These are phyloP conservation scores for Euphorbia corollata DNA, from an alignment of 441 rosid species.

Conservation along the genomic window DNA sequence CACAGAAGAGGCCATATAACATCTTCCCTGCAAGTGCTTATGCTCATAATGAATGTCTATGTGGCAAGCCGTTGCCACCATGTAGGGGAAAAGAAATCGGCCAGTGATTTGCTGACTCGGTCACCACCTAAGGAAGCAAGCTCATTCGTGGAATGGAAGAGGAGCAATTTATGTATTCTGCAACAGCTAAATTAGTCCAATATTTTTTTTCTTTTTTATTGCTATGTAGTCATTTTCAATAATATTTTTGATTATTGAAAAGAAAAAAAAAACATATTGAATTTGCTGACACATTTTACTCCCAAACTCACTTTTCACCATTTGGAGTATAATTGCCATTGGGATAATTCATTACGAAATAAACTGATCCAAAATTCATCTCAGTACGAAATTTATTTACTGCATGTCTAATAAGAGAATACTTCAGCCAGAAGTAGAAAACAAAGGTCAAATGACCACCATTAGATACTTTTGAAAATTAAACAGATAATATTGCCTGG, in stretches of 20 bases:
- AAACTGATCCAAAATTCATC: conserved; percentile 12
- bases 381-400: neutral
- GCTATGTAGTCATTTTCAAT: conserved; percentile 27
- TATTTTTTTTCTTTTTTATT: conserved; percentile 21
- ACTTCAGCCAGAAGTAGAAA: neutral
- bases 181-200: conserved; percentile 22
- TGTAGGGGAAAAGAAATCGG: conserved; percentile 40
- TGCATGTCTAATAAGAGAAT: neutral
- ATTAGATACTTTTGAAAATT: neutral
- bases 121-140: conserved; percentile 18
- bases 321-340: conserved; percentile 11
- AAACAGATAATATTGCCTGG: neutral
- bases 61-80: conserved; percentile 84
- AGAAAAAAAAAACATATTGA: conserved; percentile 15
- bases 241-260: conserved; percentile 18
- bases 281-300: neutral
- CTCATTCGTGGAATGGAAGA: conserved; percentile 13
- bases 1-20: conserved; percentile 87
- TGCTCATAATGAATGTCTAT: conserved; percentile 82
- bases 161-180: conserved; percentile 31
- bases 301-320: conserved; percentile 5
- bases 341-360: neutral
- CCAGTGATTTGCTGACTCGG: conserved; percentile 69
- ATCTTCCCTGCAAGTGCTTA: conserved; percentile 74
- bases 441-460: neutral